Base-by-base conservation (phyloP, 1,284 basidiomycete genomes). In the Fomes fomentarius region DNA sequence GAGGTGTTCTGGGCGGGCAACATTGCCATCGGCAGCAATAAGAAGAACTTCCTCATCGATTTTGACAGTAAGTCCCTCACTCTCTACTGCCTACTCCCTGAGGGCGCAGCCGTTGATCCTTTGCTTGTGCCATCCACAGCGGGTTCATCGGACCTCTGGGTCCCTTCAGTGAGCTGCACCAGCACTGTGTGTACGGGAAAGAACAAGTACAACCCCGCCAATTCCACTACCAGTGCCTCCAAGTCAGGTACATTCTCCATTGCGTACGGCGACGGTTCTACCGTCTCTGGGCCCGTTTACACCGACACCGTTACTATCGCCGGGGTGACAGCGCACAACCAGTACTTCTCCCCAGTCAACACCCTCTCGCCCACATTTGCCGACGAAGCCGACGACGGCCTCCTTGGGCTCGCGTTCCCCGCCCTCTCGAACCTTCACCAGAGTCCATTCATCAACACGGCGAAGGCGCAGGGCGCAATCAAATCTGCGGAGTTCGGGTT, bases 231-330 rank as follows among this genome's bases (percentile, higher is more conserved):
- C 31, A 54, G 66, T 25, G 15, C 50, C 22, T 34, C 67, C 49
- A 41, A 65, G 30, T 46, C 24, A 14, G 31, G 35, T 10, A 60
- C 52, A 4, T 76, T 79, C 66, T 47, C 50, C 19, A 69, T 76
- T 38, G 19, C 63, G 2, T 79, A 79, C 61, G 76, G 73, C 25
- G 77, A 78, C 61, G 76, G 76, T 19, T 73, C 71, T 24, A 68
- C 67, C 7, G 74, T 72, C n/a, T 47, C 58, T 11, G 77, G 77
- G 25, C 57, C 52, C 31, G 68, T 76, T 47, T 77, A 73, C 66
- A 70, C 67, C 25, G 76, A 78, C 58, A 64, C 63, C 3, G 65
- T 34, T 55, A 8, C 3, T 37, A 55, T 63, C 24, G 60, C 58
- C 5, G 63, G 65, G 21, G 37, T 66, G 6, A 56, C 38, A 24